Conservation (phyloP, 1,284 basidiomycete genomes). For the Ustilago shanxiensis region DNA sequence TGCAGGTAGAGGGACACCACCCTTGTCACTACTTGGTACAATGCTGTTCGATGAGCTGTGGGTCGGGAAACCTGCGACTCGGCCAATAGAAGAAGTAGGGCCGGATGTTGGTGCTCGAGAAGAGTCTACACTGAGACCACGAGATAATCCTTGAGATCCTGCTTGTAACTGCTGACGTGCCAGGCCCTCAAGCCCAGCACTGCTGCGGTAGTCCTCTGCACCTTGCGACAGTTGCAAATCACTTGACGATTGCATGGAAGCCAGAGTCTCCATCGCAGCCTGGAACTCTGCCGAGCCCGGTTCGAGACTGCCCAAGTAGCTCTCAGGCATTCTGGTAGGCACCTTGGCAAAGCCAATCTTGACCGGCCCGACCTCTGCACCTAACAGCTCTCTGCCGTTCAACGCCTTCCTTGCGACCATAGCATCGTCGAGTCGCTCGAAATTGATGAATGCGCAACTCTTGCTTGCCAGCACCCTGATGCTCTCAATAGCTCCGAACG, state of each 20-base stretch:
- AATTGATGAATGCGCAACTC: slow-evolving; percentile 95
- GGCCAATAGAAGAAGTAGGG: slow-evolving; percentile 74
- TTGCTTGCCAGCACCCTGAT: slow-evolving; percentile 95
- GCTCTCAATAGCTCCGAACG: slow-evolving; percentile 96
- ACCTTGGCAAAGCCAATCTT: slow-evolving; percentile 97
- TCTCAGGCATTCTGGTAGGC: slow-evolving; percentile 71
- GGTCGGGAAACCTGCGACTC: slow-evolving; percentile 38
- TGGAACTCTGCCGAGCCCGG: slow-evolving; percentile 40
- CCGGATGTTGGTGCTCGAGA: slow-evolving; percentile 11
- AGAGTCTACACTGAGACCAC: slow-evolving; percentile 28
- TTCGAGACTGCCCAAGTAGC: slow-evolving; percentile 27
- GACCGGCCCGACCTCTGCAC: slow-evolving; percentile 93
- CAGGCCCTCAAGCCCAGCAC: slow-evolving; percentile 85
- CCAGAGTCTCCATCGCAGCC: slow-evolving; percentile 52
- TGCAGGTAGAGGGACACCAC: slow-evolving; percentile 66
- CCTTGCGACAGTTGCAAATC: slow-evolving; percentile 92
- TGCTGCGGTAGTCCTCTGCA: slow-evolving; percentile 93
- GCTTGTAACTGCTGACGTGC: slow-evolving; percentile 69
- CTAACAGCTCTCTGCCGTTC: slow-evolving; percentile 93
- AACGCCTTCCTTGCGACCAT: slow-evolving; percentile 92
- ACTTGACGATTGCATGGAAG: slow-evolving; percentile 77
- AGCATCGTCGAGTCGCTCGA: slow-evolving; percentile 95
- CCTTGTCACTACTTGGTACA: slow-evolving; percentile 68
- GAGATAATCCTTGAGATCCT: slow-evolving; percentile 24
- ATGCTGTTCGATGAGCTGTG: slow-evolving; percentile 67